phyloP scores from a whole-genome alignment of 257 asterid species.

The Linaria vulgaris region DNA sequence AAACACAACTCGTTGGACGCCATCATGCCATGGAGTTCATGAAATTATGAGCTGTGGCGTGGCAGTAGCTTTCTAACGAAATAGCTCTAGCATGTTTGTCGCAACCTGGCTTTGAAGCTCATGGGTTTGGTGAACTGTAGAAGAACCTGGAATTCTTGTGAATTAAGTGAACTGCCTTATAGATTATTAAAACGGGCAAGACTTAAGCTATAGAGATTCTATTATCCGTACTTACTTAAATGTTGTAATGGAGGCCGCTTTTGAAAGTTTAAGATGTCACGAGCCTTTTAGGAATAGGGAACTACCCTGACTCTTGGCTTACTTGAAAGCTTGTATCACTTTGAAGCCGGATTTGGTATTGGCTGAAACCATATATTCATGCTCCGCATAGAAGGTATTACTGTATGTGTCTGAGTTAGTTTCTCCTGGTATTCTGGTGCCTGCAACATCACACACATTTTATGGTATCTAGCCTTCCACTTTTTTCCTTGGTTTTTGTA shows the following conservation, averaged over 20 bases:
- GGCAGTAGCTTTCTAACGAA: not conserved
- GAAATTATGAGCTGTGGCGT: not conserved
- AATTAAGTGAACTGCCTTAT: not conserved
- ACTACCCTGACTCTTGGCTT: not conserved
- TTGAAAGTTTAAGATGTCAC: not conserved
- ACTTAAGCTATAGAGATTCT: not conserved
- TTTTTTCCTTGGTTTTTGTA: too few relatives aligned
- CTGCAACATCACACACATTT: not conserved
- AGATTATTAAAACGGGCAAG: not conserved
- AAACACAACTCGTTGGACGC: not conserved
- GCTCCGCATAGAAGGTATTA: not conserved
- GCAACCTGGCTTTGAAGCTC: not conserved
- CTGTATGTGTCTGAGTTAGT: not conserved
- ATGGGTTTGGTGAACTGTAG: not conserved
- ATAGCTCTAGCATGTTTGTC: not conserved
- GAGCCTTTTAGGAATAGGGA: not conserved
- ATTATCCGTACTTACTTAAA: not conserved
- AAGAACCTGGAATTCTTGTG: not conserved
- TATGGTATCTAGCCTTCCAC: not conserved
- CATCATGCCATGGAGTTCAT: not conserved
- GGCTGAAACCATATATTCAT: not conserved
- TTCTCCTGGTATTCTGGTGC: not conserved
- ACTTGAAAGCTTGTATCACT: not conserved
- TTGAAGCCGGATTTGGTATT: not conserved
- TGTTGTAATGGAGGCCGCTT: not conserved